Evolutionary conservation across 257 asterid genomes (phyloP), one percentile per base, ranked within the genome.

Genomic region (Cruciata laevipes): DNA sequence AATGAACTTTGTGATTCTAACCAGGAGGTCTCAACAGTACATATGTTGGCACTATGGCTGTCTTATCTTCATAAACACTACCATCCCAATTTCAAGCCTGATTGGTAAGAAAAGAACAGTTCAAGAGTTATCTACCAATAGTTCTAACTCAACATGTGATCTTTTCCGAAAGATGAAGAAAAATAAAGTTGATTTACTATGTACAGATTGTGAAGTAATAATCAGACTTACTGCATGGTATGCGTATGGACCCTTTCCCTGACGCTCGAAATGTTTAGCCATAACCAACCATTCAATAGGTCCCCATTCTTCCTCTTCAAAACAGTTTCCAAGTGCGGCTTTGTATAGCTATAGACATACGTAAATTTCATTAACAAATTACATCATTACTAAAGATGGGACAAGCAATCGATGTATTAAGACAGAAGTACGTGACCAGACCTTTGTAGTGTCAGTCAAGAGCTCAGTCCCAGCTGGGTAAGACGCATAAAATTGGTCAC

Each of bases 391-490:
- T 44, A 25, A 63, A 52, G 47, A 53, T n/a, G 44, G 32, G 7
- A 62, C 40, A 32, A 38, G 21, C 33, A 49, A 42, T 16, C 7
- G 47, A 42, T 13, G 30, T 20, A 69, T n/a, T 53, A 42, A 32
- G 38, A 65, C 31, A 64, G 17, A 16, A 4, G 7, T 16, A 69
- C 24, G 4, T 2, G 20, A 52, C 69, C 81, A 14, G 56, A 94
- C 99, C 96, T 88, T 90, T 23, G 86, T 78, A 20, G 95, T 80
- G 77, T 90, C 97, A 6, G 89, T 81, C 27, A 94, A 87, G 74
- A 94, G 90, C 82, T 88, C 97, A 7, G 96, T 88, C 56, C 99
- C 99, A 79, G 96, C 95, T 23, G 99, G 95, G 76, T 86, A 90
- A 63, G 99, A 88, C 32, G 96, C 97, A 79, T 93, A 93, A 70